These are phyloP conservation scores for Aspergillus coremiiformis DNA, from an alignment of 495 filamentous ascomycete genomes.

Conservation along the genomic window DNA sequence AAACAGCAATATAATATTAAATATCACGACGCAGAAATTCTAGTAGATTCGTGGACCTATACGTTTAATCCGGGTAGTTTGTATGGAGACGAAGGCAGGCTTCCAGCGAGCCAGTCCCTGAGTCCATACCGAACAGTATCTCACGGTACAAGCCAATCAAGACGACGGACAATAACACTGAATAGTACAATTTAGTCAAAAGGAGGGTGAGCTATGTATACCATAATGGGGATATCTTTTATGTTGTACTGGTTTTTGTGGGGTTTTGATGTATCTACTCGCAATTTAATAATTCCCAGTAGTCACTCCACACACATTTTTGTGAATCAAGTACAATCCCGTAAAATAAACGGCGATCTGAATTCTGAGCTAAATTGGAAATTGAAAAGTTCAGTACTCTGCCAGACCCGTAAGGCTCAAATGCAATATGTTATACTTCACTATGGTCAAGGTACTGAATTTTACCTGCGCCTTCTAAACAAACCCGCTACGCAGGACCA, in stretches of 20 bases:
- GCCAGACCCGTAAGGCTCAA: too few species aligned
- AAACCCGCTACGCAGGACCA: background rate
- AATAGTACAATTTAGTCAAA: background rate
- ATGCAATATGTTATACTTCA: background rate
- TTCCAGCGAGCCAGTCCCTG: background rate
- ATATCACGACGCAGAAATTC: too few species aligned
- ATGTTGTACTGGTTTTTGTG: background rate
- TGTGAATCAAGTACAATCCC: background rate
- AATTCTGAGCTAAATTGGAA: background rate
- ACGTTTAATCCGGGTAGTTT: too few species aligned
- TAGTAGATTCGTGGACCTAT: too few species aligned
- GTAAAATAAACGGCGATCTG: background rate
- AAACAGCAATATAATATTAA: too few species aligned
- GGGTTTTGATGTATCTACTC: background rate
- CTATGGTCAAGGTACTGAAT: background rate
- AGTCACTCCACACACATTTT: background rate
- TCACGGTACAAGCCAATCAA: background rate
- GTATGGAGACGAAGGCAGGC: background rate
- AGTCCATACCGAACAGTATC: background rate
- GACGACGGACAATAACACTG: background rate
- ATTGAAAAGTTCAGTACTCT: too few species aligned
- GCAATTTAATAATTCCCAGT: background rate
- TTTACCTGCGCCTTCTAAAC: background rate
- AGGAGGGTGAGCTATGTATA: background rate
- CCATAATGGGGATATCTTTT: background rate